phyloP scores from a whole-genome alignment of 257 asterid species.

The Agastache rugosa region DNA sequence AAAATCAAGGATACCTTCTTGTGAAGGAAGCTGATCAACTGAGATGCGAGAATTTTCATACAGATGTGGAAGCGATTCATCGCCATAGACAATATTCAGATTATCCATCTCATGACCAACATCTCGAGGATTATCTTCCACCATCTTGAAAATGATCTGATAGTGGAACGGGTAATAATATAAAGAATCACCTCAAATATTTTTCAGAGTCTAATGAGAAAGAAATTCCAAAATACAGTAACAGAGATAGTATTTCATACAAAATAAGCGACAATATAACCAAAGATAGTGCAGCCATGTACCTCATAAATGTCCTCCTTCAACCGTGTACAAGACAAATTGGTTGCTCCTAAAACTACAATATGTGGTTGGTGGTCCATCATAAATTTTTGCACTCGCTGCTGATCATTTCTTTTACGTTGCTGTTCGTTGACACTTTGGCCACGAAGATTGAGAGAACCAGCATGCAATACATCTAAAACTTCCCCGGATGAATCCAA shows the following conservation, averaged over 20 bases:
- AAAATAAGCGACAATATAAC: slow-evolving; percentile 12
- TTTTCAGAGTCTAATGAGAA: not conserved
- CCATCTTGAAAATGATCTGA: slow-evolving; percentile 97
- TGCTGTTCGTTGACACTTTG: slow-evolving; percentile 88
- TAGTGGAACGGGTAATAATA: slow-evolving; percentile 23
- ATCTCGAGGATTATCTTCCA: slow-evolving; percentile 98
- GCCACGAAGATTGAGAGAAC: slow-evolving; percentile 85
- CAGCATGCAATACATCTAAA: slow-evolving; percentile 83
- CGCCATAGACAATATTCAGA: slow-evolving; percentile 87
- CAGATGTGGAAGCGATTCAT: slow-evolving; percentile 93
- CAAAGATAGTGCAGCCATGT: slow-evolving; percentile 22
- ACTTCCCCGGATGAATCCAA: slow-evolving; percentile 98
- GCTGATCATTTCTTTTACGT: slow-evolving; percentile 93
- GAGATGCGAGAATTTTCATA: slow-evolving; percentile 95
- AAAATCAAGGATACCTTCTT: slow-evolving; percentile 63
- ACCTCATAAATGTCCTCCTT: slow-evolving; percentile 99
- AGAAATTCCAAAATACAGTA: slow-evolving; percentile 18
- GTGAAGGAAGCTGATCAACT: slow-evolving; percentile 93
- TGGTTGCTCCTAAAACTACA: slow-evolving; percentile 93
- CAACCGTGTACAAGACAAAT: slow-evolving; percentile 83
- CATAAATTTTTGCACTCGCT: slow-evolving; percentile 92
- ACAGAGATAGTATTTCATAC: slow-evolving; percentile 7
- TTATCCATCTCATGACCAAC: slow-evolving; percentile 96
- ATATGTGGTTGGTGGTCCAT: slow-evolving; percentile 97
- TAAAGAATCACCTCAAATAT: slow-evolving; percentile 23